Evolutionary conservation across 2,329 filamentous ascomycete species (phyloP).

Genomic region (Clathrospora elynae): DNA sequence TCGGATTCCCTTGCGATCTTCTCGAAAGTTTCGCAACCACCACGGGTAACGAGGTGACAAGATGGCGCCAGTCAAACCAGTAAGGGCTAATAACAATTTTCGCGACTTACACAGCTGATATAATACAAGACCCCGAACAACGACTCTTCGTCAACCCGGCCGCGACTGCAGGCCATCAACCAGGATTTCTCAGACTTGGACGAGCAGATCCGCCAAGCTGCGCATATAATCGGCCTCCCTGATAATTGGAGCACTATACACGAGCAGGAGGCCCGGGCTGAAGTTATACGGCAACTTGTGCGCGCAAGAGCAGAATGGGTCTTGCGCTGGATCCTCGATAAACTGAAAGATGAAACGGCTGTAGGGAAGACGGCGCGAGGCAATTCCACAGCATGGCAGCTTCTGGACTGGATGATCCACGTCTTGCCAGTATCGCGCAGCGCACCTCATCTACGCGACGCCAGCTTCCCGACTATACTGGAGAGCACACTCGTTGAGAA

Average conservation of each 20-base stretch:
- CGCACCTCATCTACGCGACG: slow-evolving; percentile 72
- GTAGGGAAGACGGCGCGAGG: slow-evolving; percentile 48
- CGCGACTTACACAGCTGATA: slow-evolving; percentile 3
- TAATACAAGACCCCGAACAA: slow-evolving; percentile 13
- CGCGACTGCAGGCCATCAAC: slow-evolving; percentile 49
- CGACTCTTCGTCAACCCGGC: slow-evolving; percentile 39
- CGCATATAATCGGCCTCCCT: slow-evolving; percentile 49
- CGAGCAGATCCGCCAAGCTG: slow-evolving; percentile 49
- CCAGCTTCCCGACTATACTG: slow-evolving; percentile 69
- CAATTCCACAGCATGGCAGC: slow-evolving; percentile 58
- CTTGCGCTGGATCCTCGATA: slow-evolving; percentile 68
- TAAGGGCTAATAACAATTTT: slow-evolving; percentile 2
- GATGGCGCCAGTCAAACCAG: slow-evolving; percentile 33
- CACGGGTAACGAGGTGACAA: slow-evolving; percentile 12
- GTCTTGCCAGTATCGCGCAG: slow-evolving; percentile 71
- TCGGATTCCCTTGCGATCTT: slow-evolving; percentile 8
- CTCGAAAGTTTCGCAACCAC: slow-evolving; percentile 6
- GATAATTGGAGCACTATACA: slow-evolving; percentile 30
- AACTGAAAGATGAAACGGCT: slow-evolving; percentile 54
- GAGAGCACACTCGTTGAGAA: slow-evolving; percentile 68
- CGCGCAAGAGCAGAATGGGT: slow-evolving; percentile 65
- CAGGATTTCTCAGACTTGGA: slow-evolving; percentile 44
- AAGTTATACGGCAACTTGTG: slow-evolving; percentile 22
- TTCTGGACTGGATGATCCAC: slow-evolving; percentile 65
- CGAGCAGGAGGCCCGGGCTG: slow-evolving; percentile 14